These are phyloP conservation scores for Oidiodendron maius DNA, from an alignment of 495 filamentous ascomycete genomes.

Conservation along the genomic window DNA sequence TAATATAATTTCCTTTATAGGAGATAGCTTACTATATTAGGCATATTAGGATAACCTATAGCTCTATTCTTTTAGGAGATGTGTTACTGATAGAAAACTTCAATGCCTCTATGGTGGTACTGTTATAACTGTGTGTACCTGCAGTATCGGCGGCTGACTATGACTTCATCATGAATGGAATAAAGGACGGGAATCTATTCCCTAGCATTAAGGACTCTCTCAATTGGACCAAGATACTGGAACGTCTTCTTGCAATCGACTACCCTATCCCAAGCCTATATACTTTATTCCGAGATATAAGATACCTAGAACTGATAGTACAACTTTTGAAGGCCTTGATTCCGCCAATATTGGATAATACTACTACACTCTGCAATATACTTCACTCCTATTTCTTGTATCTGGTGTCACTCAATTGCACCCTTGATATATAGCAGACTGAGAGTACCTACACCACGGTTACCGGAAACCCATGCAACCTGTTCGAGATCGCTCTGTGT, in stretches of 20 bases:
- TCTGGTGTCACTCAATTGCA: not conserved
- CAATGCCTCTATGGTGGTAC: conserved; percentile 8
- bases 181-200: conserved; percentile 5
- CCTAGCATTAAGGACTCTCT: not conserved
- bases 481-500: conserved; percentile 7
- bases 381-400: not conserved
- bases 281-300: conserved; percentile 10
- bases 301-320: conserved; percentile 7
- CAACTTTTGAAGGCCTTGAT: not conserved
- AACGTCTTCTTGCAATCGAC: conserved; percentile 2
- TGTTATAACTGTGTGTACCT: conserved; percentile 6
- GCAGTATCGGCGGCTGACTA: conserved; percentile 11
- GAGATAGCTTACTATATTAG: conserved; percentile 6
- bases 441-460: conserved; percentile 2
- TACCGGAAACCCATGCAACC: not conserved
- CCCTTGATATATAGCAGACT: not conserved
- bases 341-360: not conserved
- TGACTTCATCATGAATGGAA: conserved; percentile 1
- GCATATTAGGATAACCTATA: not conserved
- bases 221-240: not conserved
- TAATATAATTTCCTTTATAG: not conserved
- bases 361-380: conserved; percentile 4
- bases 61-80: not conserved
- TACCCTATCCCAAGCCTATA: conserved; percentile 11
- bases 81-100: not conserved